Base-by-base conservation (phyloP, 192 early-diverging fungal species). In the Entomortierella lignicola region DNA sequence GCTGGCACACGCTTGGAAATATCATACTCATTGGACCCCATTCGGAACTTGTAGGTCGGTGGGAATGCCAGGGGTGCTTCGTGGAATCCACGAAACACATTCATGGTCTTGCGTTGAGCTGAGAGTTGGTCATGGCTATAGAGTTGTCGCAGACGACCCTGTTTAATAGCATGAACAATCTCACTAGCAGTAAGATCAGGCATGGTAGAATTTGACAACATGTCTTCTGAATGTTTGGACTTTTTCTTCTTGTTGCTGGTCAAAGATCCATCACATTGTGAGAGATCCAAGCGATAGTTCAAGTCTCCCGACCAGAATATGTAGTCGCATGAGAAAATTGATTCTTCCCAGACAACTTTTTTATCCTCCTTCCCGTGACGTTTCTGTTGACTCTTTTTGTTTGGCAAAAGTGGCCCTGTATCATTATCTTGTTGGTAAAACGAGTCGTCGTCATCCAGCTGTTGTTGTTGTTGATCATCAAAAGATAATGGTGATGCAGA, bases 221-320 rank as follows among this genome's bases (percentile, higher is more conserved):
- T 34, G 25, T 68, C 60, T 44, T 77, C 66, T 5, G 58, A 50
- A 8, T 27, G 25, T 32, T 57, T 63, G 18, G 44, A 30, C 18
- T 58, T 60, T 13, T 66, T 77, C 42, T 69, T 77, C 39, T 63
- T 68, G 31, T 60, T 58, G 11, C 31, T 61, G 21, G 39, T 31
- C n/a, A 68, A 50, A 1, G 71, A 62, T 13, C 71, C 67, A 51
- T 69, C 66, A 0, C 60, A 69, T n/a, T 72, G 71, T 11, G 69
- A 43, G 13, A 82, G 62, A 50, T 72, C 67, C 17, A 82, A 52
- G 21, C 80, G 80, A 30, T 82, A 82, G 55, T 82, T 82, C 27
- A 82, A 66, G n/a, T 82, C 80, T 7, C 80, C 80, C 4, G 72
- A 31, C 66, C 71, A 73, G 42, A 82, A 82, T 43, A 73, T 70